Conservation (phyloP, 495 filamentous ascomycete species). For the Lasiosphaeria ovina region DNA sequence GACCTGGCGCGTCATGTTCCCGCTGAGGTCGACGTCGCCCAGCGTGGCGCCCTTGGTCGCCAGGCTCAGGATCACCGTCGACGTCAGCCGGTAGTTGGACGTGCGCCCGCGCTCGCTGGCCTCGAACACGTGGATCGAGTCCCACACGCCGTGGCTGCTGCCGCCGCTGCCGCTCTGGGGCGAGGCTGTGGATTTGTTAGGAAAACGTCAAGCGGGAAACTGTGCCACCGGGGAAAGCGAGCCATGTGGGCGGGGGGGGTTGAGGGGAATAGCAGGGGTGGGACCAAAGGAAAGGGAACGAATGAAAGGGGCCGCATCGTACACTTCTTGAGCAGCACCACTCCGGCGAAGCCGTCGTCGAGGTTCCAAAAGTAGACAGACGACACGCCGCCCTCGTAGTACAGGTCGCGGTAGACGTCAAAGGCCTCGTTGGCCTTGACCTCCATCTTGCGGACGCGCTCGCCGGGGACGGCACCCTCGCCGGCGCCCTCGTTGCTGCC, state of each 20-base stretch:
- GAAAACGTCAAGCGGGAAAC: background rate
- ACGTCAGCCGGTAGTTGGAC: slow-evolving; percentile 96
- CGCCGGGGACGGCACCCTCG: slow-evolving; percentile 74
- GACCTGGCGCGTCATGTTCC: slow-evolving; percentile 96
- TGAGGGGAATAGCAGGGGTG: background rate
- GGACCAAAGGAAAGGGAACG: background rate
- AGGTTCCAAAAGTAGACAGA: slow-evolving; percentile 98
- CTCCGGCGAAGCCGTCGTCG: slow-evolving; percentile 97
- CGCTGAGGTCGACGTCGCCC: slow-evolving; percentile 88
- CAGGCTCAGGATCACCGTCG: slow-evolving; percentile 90
- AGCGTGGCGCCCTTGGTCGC: slow-evolving; percentile 67
- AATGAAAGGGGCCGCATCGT: slow-evolving; percentile 18
- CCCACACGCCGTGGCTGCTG: slow-evolving; percentile 84
- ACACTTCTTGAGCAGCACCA: slow-evolving; percentile 95
- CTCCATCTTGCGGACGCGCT: slow-evolving; percentile 89
- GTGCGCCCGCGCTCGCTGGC: slow-evolving; percentile 84
- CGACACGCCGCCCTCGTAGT: slow-evolving; percentile 94
- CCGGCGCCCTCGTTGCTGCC: slow-evolving; percentile 45
- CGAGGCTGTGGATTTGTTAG: slow-evolving; percentile 23
- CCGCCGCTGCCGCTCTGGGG: slow-evolving; percentile 52
- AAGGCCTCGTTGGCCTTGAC: slow-evolving; percentile 91
- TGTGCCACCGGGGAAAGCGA: background rate
- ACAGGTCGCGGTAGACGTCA: slow-evolving; percentile 94
- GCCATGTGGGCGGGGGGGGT: too few relatives aligned
- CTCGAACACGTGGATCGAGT: slow-evolving; percentile 98